Evolutionary conservation across 2,329 filamentous ascomycete genomes (phyloP), one percentile per base, ranked within the genome.

Genomic region (Trichoderma aggressivum): DNA sequence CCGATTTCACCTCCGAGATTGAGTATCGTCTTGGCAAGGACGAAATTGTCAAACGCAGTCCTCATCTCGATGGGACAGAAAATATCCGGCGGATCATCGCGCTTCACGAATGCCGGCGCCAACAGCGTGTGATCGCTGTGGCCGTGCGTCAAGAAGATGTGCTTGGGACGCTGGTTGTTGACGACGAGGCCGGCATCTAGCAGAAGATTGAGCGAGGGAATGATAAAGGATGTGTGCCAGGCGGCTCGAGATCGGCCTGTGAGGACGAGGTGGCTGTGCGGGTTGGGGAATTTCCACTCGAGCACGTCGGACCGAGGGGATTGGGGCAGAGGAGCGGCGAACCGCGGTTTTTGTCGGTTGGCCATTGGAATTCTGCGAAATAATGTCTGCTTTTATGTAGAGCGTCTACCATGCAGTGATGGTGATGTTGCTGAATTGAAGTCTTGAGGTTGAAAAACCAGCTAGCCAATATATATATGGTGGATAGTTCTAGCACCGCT

Each of bases 151-250:
- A 86, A 76, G 73, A 86, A 86, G 72, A 86, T 79, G 75, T 86
- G 84, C 62, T 84, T 85, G 0, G 84, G 84, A 0, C 84, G 80
- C 2, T 79, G 74, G 34, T 81, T 82, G 77, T 85, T 85, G 75
- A 86, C 81, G 68, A 79, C 77, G 50, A 86, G 79, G 2, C 84
- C 84, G 2, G 84, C 83, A 75, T 86, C 84, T 39, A 86, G 83
- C 5, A 86, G 81, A 30, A 86, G 78, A 71, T 85, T 84, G 64
- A 86, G 82, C 72, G 85, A 82, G 1, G 84, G 84, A 64, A 86
- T 81, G 59, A 86, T 77, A 71, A 86, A 86, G 6, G 84, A 85
- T 2, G 84, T 86, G 76, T 86, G 84, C 84, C 84, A 86, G 16
- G 84, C 84, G 7, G 84, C 84, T 16, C 84, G 82, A 8, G 84